These are phyloP conservation scores for Leccinum uliginosum DNA, from an alignment of 768 basidiomycete species.

Conservation along the genomic window DNA sequence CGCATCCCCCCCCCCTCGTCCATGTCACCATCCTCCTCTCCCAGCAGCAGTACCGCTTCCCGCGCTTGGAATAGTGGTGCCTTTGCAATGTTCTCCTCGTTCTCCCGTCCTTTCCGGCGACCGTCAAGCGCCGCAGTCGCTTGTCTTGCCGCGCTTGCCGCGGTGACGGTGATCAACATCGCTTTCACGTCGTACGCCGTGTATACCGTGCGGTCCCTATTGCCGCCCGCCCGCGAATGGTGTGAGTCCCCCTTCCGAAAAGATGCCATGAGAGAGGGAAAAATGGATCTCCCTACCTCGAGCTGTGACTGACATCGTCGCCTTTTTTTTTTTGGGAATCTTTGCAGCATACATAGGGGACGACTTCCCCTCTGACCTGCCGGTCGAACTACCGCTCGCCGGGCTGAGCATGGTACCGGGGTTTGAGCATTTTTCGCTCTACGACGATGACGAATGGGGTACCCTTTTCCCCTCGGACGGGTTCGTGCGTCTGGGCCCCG, in stretches of 20 bases:
- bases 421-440: constrained; percentile 27
- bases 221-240: constrained; percentile 20
- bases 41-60: neutral
- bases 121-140: neutral
- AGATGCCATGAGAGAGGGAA: neutral
- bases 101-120: neutral
- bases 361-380: constrained; percentile 31
- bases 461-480: constrained; percentile 31
- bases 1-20: neutral
- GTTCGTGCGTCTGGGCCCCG: constrained; percentile 32
- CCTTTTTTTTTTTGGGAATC: no score
- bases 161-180: constrained; percentile 23
- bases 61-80: neutral
- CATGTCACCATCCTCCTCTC: neutral
- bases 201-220: constrained; percentile 6
- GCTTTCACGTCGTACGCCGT: constrained; percentile 17
- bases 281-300: neutral
- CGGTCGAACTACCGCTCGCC: constrained; percentile 25
- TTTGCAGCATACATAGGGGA: constrained; percentile 29
- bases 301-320: neutral
- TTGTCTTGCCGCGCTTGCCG: constrained; percentile 19
- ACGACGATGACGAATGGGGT: constrained; percentile 35
- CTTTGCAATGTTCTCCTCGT: neutral
- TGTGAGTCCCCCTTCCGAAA: constrained; percentile 10
- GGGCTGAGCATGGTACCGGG: constrained; percentile 26